Conservation (phyloP, 345 rosid genomes). For the Linum tenue region DNA sequence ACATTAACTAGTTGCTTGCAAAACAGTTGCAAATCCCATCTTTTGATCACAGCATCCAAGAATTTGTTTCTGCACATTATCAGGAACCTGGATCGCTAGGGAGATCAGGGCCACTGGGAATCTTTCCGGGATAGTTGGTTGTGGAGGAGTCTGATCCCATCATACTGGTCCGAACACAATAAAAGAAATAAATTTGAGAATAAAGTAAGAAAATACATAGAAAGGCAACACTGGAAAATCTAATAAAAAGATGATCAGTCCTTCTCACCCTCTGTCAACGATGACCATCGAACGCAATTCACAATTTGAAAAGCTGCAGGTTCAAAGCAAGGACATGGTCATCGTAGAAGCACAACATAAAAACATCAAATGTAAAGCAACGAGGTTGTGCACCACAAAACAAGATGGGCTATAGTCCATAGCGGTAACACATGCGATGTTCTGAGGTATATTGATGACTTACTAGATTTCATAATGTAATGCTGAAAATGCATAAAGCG, state of each 20-base stretch:
- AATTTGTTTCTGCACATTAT: no score
- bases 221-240: background rate
- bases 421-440: background rate
- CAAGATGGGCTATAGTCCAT: background rate
- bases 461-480: no score
- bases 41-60: no score
- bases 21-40: no score
- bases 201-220: background rate
- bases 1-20: no score
- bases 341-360: constrained; percentile 8
- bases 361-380: constrained; percentile 1
- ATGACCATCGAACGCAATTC: constrained; percentile 94
- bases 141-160: constrained; percentile 46
- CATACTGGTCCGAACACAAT: constrained; percentile 41
- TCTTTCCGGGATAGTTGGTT: constrained; percentile 76
- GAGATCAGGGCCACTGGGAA: constrained; percentile 50
- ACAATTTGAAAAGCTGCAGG: constrained; percentile 82
- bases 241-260: constrained; percentile 24
- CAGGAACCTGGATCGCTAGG: constrained; percentile 29
- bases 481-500: background rate
- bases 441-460: background rate
- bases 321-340: background rate
- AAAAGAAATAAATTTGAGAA: constrained; percentile 7
- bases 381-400: background rate
- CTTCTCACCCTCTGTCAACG: constrained; percentile 68